Conservation (phyloP, 371 early-diverging fungal species). For the Circinella minor region DNA sequence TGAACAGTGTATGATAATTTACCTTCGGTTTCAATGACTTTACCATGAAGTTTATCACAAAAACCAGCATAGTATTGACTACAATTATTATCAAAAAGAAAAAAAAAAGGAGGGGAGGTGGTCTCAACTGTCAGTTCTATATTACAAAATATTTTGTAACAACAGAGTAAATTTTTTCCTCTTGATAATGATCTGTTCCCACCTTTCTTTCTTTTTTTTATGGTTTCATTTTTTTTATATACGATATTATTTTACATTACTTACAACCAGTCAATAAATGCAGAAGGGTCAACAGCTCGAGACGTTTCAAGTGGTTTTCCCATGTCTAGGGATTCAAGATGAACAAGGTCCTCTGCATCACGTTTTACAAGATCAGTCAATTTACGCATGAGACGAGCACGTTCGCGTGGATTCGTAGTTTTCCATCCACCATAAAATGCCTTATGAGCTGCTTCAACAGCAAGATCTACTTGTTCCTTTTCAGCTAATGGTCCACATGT, state of each 20-base stretch:
- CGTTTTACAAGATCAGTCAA: constrained; percentile 48
- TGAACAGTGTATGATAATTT: constrained; percentile 68
- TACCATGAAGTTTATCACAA: constrained; percentile 75
- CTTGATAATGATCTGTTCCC: no score
- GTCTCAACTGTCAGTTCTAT: no score
- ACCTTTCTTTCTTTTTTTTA: not conserved
- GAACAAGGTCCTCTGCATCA: constrained; percentile 46
- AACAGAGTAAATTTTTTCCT: no score
- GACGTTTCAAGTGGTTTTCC: constrained; percentile 48
- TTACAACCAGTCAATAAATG: constrained; percentile 30
- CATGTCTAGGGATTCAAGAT: constrained; percentile 48
- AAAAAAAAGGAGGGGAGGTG: no score
- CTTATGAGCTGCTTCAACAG: constrained; percentile 51
- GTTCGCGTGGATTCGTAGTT: constrained; percentile 29
- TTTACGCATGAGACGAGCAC: constrained; percentile 50
- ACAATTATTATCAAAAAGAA: not conserved
- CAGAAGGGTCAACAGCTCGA: constrained; percentile 56
- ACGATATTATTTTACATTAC: not conserved
- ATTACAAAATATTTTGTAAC: no score
- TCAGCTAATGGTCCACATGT: constrained; percentile 45
- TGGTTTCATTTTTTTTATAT: not conserved
- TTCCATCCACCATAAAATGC: constrained; percentile 52
- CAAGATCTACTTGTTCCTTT: constrained; percentile 45
- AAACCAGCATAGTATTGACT: constrained; percentile 84
- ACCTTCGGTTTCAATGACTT: constrained; percentile 51